These are phyloP conservation scores for Dentipellis fragilis DNA, from an alignment of 768 basidiomycete species.

Conservation along the genomic window DNA sequence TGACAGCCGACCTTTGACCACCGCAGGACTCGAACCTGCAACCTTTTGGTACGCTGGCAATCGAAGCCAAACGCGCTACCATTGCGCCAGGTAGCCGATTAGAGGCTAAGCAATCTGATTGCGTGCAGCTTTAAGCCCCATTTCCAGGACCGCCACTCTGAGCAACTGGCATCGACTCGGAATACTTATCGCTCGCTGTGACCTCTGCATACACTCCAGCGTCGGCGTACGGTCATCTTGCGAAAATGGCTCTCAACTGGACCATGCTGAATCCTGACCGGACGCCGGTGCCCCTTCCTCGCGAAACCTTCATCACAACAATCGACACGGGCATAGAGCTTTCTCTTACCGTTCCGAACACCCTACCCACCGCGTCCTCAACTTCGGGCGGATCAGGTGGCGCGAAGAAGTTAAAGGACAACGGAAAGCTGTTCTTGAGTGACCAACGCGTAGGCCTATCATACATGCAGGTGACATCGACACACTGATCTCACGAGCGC, in stretches of 20 bases:
- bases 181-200: background rate
- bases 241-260: constrained; percentile 74
- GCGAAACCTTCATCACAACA: constrained; percentile 49
- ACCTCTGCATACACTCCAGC: background rate
- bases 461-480: background rate
- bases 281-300: constrained; percentile 51
- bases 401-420: constrained; percentile 44
- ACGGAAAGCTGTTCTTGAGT: constrained; percentile 54
- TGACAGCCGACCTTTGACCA: constrained; percentile 23
- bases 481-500: background rate
- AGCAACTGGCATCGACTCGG: background rate
- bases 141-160: background rate
- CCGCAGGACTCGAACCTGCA: constrained; percentile 96
- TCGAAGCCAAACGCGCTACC: constrained; percentile 96
- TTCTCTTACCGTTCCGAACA: constrained; percentile 46
- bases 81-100: constrained; percentile 64
- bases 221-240: background rate
- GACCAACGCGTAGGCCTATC: constrained; percentile 53
- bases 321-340: constrained; percentile 51
- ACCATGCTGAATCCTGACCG: constrained; percentile 51
- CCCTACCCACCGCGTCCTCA: constrained; percentile 31
- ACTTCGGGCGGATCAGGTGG: constrained; percentile 45
- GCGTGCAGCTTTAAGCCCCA: background rate
- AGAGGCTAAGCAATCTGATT: background rate
- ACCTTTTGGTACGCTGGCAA: constrained; percentile 76